Conservation (phyloP, 768 basidiomycete genomes). For the Glaciozyma martinii region DNA sequence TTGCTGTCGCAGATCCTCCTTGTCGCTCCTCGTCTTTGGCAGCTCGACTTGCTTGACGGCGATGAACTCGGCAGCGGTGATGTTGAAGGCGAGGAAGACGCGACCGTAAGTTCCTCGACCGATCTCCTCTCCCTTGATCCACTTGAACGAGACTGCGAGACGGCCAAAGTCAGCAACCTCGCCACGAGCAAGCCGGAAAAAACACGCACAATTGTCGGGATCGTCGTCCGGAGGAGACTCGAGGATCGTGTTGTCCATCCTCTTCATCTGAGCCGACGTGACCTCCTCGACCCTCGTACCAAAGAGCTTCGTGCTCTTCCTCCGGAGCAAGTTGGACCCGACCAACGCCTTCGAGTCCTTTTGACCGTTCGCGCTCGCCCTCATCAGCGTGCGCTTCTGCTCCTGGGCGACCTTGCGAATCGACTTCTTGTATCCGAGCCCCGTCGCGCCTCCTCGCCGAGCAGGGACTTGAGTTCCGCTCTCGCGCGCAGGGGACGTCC, state of each 20-base stretch:
- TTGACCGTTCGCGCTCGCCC: conserved; percentile 45
- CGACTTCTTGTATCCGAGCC: conserved; percentile 63
- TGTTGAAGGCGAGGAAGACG: conserved; percentile 91
- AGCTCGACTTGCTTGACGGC: conserved; percentile 99
- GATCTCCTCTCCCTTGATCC: conserved; percentile 96
- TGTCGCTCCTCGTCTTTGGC: conserved; percentile 82
- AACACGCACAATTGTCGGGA: conserved; percentile 58
- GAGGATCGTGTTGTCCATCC: conserved; percentile 7
- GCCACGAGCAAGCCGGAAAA: conserved; percentile 1
- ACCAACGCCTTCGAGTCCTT: conserved; percentile 36
- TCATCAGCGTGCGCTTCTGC: conserved; percentile 65
- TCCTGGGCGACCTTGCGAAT: conserved; percentile 88
- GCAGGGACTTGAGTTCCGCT: not conserved
- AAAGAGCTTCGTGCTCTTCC: conserved; percentile 92
- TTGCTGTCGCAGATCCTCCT: conserved; percentile 72
- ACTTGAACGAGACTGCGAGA: conserved; percentile 64
- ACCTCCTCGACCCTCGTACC: conserved; percentile 89
- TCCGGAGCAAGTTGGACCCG: conserved; percentile 48
- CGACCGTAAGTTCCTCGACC: conserved; percentile 94
- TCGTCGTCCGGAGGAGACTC: conserved; percentile 36
- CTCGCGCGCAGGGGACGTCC: not conserved
- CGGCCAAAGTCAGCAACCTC: not conserved
- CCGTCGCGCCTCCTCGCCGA: conserved; percentile 1
- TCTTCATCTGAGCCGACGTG: conserved; percentile 49
- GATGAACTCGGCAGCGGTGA: conserved; percentile 95